Evolutionary conservation across 2,329 filamentous ascomycete species (phyloP), one percentile per base, ranked within the genome.

Genomic region (Aspergillus flavus): DNA sequence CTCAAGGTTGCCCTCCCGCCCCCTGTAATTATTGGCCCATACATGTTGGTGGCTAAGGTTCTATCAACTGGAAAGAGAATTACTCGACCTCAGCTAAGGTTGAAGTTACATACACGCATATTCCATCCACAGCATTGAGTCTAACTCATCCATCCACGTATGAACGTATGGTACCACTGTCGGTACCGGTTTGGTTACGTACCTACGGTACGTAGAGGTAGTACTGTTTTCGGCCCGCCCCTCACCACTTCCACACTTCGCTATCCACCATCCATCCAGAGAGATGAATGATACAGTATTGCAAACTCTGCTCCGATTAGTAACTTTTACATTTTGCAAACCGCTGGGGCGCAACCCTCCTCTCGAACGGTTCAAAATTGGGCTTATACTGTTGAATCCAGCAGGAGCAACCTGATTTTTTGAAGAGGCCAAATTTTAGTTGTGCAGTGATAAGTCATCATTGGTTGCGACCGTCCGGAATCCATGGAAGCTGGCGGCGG

Each of bases 401-500:
- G 21, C 21, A 28, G 11, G 21, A 26, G n/a, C 23, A 39, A 41
- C 21, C 21, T 39, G 32, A 10, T 16, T 55, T 50, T 32, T 26
- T 39, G 34, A 39, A 26, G 12, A 21, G 52, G 52, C n/a, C 34
- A 39, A 54, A 55, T 39, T 55, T 48, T 58, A 46, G 43, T 46
- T 23, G 23, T 23, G 30, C 32, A 21, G 23, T 39, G 45, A 39
- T 45, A 48, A 50, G 45, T 14, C 28, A 32, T 50, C 30, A 58
- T 58, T 50, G 58, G 58, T 28, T 53, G 48, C 26, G 26, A 30
- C 32, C 10, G 36, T 53, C 50, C 58, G 48, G 36, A 58, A 34
- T 28, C 61, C 61, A 59, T 62, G 54, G 63, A 59, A 62, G 56
- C 21, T 70, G 72, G 71, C 48, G 28, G 28, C 48, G 46, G 46